phyloP scores from a whole-genome alignment of 768 basidiomycete species.

The Chalciporus piperatus region DNA sequence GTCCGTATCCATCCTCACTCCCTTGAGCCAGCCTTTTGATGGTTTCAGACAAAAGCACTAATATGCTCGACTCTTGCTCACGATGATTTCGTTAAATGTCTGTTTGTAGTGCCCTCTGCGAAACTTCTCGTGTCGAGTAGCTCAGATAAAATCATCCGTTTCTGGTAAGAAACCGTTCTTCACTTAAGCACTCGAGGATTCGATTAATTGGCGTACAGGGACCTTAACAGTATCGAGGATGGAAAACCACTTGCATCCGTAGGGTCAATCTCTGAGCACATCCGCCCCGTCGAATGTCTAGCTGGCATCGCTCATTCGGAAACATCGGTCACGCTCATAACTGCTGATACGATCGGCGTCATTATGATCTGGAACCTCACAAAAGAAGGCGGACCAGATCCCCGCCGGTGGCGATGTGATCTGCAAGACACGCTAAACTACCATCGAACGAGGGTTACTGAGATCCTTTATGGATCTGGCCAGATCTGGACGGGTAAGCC shows the following conservation, averaged over 20 bases:
- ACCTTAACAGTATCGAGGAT: constrained; percentile 48
- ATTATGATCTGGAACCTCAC: constrained; percentile 78
- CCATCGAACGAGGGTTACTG: constrained; percentile 84
- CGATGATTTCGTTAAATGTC: constrained; percentile 85
- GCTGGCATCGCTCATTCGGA: constrained; percentile 50
- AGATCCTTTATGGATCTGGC: constrained; percentile 60
- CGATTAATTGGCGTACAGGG: constrained; percentile 44
- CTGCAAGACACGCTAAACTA: constrained; percentile 55
- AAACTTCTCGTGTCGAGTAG: constrained; percentile 78
- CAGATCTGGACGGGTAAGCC: constrained; percentile 84
- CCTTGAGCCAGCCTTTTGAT: neutral
- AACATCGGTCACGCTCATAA: constrained; percentile 58
- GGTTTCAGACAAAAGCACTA: constrained; percentile 59
- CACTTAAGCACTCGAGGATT: neutral
- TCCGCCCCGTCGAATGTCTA: constrained; percentile 81
- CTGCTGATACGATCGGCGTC: constrained; percentile 90
- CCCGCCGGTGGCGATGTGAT: constrained; percentile 51
- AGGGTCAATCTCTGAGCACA: constrained; percentile 79
- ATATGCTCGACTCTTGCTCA: constrained; percentile 78
- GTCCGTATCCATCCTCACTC: constrained; percentile 38
- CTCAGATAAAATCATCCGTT: constrained; percentile 83
- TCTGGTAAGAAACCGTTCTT: constrained; percentile 60
- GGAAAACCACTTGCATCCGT: constrained; percentile 46
- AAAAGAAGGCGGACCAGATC: constrained; percentile 35
- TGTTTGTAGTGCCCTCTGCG: constrained; percentile 67